A percentile compares a stretch with the other conserved stretches of the same genome.
Conservation (phyloP, 202 grass and related monocot genomes). For the Dendrocalamus latiflorus region DNA sequence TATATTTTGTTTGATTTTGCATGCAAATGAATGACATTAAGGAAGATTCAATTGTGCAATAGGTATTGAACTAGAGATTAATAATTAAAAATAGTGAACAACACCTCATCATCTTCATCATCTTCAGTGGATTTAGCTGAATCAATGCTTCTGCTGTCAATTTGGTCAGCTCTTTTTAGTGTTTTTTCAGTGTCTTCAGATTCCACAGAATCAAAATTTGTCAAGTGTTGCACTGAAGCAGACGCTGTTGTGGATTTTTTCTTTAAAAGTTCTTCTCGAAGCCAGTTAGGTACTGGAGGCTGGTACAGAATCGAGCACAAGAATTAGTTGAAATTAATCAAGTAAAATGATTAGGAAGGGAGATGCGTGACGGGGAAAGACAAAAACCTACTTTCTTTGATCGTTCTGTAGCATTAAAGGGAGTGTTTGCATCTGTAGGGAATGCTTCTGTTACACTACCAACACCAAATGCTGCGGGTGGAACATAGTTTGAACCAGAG, state of each 20-base stretch:
- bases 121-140: constrained; percentile 66
- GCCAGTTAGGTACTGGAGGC: constrained; percentile 93
- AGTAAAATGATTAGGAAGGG: constrained; percentile 2
- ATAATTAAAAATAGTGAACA: constrained; percentile 16
- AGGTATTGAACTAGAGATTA: not conserved
- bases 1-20: not conserved
- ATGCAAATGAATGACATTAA: constrained; percentile 10
- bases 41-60: not conserved
- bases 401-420: constrained; percentile 60
- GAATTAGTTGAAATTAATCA: constrained; percentile 26
- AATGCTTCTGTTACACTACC: constrained; percentile 50
- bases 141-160: constrained; percentile 61
- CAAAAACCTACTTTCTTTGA: constrained; percentile 71
- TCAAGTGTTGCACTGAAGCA: constrained; percentile 30
- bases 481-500: constrained; percentile 50
- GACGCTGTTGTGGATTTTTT: constrained; percentile 53
- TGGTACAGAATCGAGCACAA: constrained; percentile 35
- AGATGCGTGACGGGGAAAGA: not conserved
- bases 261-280: constrained; percentile 97
- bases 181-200: constrained; percentile 50
- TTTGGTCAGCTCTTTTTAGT: constrained; percentile 50
- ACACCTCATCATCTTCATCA: constrained; percentile 42
- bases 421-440: constrained; percentile 44
- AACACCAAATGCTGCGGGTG: constrained; percentile 68
- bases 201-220: constrained; percentile 42